A percentile compares a stretch with the other conserved stretches of the same genome.
phyloP scores from a whole-genome alignment of 768 basidiomycete species.

The Leccinum obscurum region DNA sequence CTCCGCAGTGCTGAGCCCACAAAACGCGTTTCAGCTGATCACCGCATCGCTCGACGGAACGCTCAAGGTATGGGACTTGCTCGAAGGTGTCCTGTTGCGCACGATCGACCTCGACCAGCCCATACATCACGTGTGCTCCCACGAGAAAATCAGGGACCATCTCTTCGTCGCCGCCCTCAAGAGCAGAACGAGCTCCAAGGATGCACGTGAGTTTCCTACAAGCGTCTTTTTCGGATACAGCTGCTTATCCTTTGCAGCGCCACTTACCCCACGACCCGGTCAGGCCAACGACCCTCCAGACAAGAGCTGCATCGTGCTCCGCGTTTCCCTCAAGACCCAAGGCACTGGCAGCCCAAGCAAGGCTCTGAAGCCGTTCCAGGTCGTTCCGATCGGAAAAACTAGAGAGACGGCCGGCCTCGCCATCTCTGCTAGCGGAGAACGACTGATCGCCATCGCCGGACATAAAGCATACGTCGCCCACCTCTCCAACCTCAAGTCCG shows the following conservation, averaged over 20 bases:
- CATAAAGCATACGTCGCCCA: conserved; percentile 77
- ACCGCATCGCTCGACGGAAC: conserved; percentile 83
- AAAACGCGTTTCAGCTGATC: conserved; percentile 87
- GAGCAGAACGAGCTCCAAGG: conserved; percentile 44
- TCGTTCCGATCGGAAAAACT: conserved; percentile 65
- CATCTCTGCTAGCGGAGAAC: conserved; percentile 73
- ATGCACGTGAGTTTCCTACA: conserved; percentile 14
- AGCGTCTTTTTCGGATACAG: neutral
- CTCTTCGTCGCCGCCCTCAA: conserved; percentile 71
- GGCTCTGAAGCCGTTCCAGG: conserved; percentile 47
- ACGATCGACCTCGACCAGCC: conserved; percentile 71
- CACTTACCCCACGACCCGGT: conserved; percentile 1
- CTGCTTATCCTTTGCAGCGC: conserved; percentile 14
- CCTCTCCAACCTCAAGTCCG: conserved; percentile 54
- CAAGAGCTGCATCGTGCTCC: conserved; percentile 51
- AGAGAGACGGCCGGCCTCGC: conserved; percentile 61
- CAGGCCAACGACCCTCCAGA: conserved; percentile 33
- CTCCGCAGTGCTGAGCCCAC: conserved; percentile 73
- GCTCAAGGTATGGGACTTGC: conserved; percentile 90
- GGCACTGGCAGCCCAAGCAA: conserved; percentile 41
- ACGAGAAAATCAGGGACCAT: conserved; percentile 63
- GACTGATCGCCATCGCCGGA: conserved; percentile 73
- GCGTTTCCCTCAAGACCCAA: conserved; percentile 55
- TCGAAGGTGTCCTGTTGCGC: conserved; percentile 78
- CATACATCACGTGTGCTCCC: conserved; percentile 70